Evolutionary conservation across 163 green algal species (phyloP).

Genomic region (Chlorella variabilis): DNA sequence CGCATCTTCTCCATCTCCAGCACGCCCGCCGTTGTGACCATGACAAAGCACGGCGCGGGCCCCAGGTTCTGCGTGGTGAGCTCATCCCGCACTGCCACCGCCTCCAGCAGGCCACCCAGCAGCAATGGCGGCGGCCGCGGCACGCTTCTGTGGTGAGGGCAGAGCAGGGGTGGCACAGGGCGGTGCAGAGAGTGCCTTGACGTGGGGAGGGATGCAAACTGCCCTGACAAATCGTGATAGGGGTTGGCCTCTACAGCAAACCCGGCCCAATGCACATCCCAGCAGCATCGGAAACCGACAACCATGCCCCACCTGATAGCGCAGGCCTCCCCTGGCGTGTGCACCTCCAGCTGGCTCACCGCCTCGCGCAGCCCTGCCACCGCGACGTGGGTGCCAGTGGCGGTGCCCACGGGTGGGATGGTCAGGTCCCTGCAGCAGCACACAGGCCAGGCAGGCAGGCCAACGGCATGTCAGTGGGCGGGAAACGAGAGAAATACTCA

Average conservation of each 20-base stretch:
- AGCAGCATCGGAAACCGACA: too few relatives aligned
- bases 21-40: conserved; percentile 86
- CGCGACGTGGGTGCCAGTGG: conserved; percentile 42
- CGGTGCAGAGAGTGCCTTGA: background rate
- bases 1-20: conserved; percentile 80
- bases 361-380: conserved; percentile 74
- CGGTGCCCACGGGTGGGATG: conserved; percentile 61
- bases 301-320: conserved; percentile 32
- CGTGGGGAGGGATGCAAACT: too few relatives aligned
- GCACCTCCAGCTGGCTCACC: conserved; percentile 73
- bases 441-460: conserved; percentile 30
- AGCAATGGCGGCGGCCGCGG: conserved; percentile 39
- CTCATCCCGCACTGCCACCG: conserved; percentile 59
- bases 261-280: too few relatives aligned
- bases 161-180: too few relatives aligned
- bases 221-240: too few relatives aligned
- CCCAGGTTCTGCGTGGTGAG: conserved; percentile 79
- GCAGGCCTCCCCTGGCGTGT: conserved; percentile 69
- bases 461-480: conserved; percentile 26
- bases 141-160: conserved; percentile 36
- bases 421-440: conserved; percentile 56
- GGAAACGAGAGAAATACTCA: background rate
- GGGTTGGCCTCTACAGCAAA: too few relatives aligned
- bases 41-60: conserved; percentile 72
- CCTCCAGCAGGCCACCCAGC: conserved; percentile 28